phyloP scores from a whole-genome alignment of 768 basidiomycete genomes.

The Mycena pura region DNA sequence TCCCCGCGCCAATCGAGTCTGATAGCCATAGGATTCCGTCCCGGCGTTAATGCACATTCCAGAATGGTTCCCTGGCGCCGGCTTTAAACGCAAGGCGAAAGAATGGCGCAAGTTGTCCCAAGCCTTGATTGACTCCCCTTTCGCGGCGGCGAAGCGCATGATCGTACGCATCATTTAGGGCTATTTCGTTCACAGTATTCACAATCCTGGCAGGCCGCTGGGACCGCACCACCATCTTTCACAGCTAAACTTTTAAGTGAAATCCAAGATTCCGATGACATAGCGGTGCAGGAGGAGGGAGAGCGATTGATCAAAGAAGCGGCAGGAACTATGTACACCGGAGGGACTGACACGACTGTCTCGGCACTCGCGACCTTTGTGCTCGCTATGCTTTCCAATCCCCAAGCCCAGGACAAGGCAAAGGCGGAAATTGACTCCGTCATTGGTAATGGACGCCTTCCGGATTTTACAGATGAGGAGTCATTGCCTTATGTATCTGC shows the following conservation, averaged over 20 bases:
- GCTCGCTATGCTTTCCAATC: slow-evolving; percentile 35
- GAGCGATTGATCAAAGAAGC: background rate
- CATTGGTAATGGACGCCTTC: slow-evolving; percentile 35
- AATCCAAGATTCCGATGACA: background rate
- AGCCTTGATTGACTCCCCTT: slow-evolving; percentile 19
- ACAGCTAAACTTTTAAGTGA: background rate
- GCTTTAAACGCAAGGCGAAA: slow-evolving; percentile 40
- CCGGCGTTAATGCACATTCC: slow-evolving; percentile 35
- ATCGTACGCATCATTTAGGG: slow-evolving; percentile 5
- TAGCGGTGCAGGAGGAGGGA: background rate
- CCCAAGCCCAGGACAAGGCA: slow-evolving; percentile 37
- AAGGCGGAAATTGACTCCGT: slow-evolving; percentile 40
- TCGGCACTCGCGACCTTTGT: slow-evolving; percentile 30
- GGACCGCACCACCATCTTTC: background rate
- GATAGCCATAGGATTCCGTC: slow-evolving; percentile 17
- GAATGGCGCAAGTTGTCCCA: slow-evolving; percentile 21
- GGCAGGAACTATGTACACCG: slow-evolving; percentile 4
- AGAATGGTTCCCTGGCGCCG: slow-evolving; percentile 38
- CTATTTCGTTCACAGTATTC: background rate
- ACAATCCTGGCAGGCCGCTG: background rate
- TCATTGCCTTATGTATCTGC: slow-evolving; percentile 30
- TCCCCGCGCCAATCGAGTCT: slow-evolving; percentile 21
- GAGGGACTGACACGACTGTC: slow-evolving; percentile 4
- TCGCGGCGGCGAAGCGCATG: slow-evolving; percentile 14
- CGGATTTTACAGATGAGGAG: slow-evolving; percentile 31